A percentile compares a stretch with the other conserved stretches of the same genome.
These are phyloP conservation scores for Trichoderma endophyticum DNA, from an alignment of 2,329 filamentous ascomycete species.

Conservation along the genomic window DNA sequence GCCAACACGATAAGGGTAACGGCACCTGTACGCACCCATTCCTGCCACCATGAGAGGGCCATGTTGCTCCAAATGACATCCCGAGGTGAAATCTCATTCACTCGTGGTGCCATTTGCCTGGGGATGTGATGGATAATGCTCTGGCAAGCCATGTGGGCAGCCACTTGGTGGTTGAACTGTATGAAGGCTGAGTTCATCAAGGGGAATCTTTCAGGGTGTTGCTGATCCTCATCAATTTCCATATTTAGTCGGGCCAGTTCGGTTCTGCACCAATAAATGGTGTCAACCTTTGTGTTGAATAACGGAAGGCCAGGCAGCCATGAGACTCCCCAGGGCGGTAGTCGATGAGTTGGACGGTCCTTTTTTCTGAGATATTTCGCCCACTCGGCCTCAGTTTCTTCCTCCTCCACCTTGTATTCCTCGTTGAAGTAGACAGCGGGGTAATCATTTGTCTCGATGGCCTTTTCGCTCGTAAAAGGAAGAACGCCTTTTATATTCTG, in stretches of 20 bases:
- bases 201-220: constrained; percentile 79
- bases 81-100: constrained; percentile 88
- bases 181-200: constrained; percentile 96
- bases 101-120: constrained; percentile 86
- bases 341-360: constrained; percentile 78
- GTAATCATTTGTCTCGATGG: constrained; percentile 53
- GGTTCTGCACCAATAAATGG: constrained; percentile 84
- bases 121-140: constrained; percentile 86
- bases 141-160: constrained; percentile 97
- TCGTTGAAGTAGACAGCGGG: constrained; percentile 56
- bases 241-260: constrained; percentile 84
- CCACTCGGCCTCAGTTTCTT: constrained; percentile 69
- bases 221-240: constrained; percentile 89
- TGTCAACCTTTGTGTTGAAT: constrained; percentile 87
- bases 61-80: constrained; percentile 98
- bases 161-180: constrained; percentile 96
- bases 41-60: constrained; percentile 91
- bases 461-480: constrained; percentile 47
- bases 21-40: constrained; percentile 67
- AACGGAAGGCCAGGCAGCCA: constrained; percentile 80
- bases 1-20: constrained; percentile 64
- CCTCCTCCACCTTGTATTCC: constrained; percentile 54
- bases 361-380: constrained; percentile 76
- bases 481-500: constrained; percentile 48
- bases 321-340: constrained; percentile 58